Conservation (phyloP, 495 filamentous ascomycete genomes). For the Penicillium daleae region DNA sequence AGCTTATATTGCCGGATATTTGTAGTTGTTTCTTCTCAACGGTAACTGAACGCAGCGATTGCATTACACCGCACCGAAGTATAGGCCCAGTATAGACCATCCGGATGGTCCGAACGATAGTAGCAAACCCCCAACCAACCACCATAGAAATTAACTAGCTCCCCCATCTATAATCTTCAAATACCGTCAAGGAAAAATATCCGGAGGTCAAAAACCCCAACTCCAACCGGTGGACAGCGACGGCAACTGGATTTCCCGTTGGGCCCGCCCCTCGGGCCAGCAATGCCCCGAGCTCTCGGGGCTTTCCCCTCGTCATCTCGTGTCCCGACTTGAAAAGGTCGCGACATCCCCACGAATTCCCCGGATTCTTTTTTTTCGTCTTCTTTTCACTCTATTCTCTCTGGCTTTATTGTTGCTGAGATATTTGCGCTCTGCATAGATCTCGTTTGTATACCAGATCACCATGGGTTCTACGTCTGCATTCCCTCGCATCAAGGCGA, state of each 20-base stretch:
- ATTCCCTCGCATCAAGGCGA: slow-evolving; percentile 69
- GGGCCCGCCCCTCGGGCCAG: slow-evolving; percentile 33
- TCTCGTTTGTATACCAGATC: slow-evolving; percentile 7
- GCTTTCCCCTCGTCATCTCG: slow-evolving; percentile 6
- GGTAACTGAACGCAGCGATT: not conserved
- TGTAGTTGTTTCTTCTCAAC: not conserved
- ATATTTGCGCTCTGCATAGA: not conserved
- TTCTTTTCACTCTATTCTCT: slow-evolving; percentile 7
- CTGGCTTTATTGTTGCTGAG: slow-evolving; percentile 3
- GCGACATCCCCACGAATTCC: slow-evolving; percentile 15
- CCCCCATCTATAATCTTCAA: no score
- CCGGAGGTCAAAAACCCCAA: not conserved
- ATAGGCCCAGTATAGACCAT: not conserved
- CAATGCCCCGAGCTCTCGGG: slow-evolving; percentile 38
- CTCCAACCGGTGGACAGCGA: not conserved
- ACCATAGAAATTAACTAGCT: not conserved
- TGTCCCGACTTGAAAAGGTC: slow-evolving; percentile 20
- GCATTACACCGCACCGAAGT: not conserved
- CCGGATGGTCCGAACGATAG: not conserved
- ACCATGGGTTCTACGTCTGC: slow-evolving; percentile 42
- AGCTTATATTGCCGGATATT: not conserved
- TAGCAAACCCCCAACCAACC: not conserved
- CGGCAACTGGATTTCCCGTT: slow-evolving; percentile 15
- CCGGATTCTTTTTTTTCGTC: slow-evolving; percentile 12
- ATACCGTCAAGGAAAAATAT: not conserved